Evolutionary conservation across 2,329 filamentous ascomycete species (phyloP).

Genomic region (Lasiodiplodia gonubiensis): DNA sequence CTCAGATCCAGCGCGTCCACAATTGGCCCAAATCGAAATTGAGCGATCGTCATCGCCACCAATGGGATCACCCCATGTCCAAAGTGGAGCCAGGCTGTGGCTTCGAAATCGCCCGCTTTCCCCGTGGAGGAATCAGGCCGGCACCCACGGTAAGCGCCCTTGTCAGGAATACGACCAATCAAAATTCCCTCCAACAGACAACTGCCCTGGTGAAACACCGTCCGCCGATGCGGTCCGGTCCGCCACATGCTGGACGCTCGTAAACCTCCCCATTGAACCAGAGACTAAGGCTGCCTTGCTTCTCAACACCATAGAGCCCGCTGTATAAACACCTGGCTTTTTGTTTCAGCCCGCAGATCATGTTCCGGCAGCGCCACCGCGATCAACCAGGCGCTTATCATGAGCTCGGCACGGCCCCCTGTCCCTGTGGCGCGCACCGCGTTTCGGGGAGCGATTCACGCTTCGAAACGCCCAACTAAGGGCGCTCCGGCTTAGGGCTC

Average conservation of each 20-base stretch:
- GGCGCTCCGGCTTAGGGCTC: background rate
- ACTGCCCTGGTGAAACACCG: constrained; percentile 7
- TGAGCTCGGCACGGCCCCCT: background rate
- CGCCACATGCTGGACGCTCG: constrained; percentile 7
- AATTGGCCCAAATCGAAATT: constrained; percentile 8
- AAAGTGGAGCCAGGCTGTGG: background rate
- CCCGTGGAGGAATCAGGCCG: constrained; percentile 10
- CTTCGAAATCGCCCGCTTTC: background rate
- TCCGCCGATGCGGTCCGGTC: constrained; percentile 23
- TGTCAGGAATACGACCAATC: constrained; percentile 22
- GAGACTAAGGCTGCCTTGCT: background rate
- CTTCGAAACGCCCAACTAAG: constrained; percentile 20
- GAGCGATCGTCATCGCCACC: constrained; percentile 15
- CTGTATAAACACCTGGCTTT: too few species aligned
- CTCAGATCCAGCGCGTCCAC: background rate
- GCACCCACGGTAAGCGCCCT: constrained; percentile 7
- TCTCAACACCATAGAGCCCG: constrained; percentile 14
- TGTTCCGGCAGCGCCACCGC: background rate
- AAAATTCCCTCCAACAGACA: background rate
- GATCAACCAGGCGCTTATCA: constrained; percentile 22
- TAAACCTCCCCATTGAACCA: background rate
- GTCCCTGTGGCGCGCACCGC: constrained; percentile 14
- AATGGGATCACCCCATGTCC: background rate
- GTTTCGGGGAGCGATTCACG: constrained; percentile 16
- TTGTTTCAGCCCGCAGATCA: constrained; percentile 11